Base-by-base conservation (phyloP, 176 grass and related monocot genomes). In the Cenchrus purpureus region DNA sequence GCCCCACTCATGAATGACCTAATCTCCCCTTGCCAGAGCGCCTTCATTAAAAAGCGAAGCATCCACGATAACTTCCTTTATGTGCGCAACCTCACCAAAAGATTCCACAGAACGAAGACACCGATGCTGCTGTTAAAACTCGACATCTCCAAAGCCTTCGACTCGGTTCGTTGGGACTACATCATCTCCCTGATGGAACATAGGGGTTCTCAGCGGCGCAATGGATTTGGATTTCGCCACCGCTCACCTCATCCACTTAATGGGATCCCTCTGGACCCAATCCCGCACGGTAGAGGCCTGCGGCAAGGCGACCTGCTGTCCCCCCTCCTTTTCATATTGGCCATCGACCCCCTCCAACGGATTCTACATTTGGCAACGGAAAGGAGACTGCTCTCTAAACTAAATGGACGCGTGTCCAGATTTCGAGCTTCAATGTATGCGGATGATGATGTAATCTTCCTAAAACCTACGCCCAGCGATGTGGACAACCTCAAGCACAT, bases 391-490 rank as follows among this genome's bases (percentile, higher is more conserved):
- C 62, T 65, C 0, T 5, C 2, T 11, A 5, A 3, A 5, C 29
- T 65, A 0, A 5, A 1, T 1, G 62, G 62, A 0, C 11, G 62
- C 1, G 6, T 3, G 4, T 0, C 25, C 0, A 0, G 62, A 0
- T 5, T 31, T 0, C 12, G 22, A 6, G 12, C 4, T 0, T 31
- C 29, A 8, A 29, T 65, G 11, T 65, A 65, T 5, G 28, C 9
- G 2, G 22, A 65, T 34, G 62, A 65, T 15, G 28, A 11, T 1
- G 62, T 12, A 2, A 13, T 65, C 11, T 65, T 65, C 29, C 4
- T 34, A 1, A 7, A 13, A 34, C 62, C 29, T 0, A 65, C 3
- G 0, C 1, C 0, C 0, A 4, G 1, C 0, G 28, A 65, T 1
- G 3, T 65, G 2, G 1, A 1, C 1, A 65, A 31, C 62, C 28